These are phyloP conservation scores for Candida quercuum DNA, from an alignment of 805 yeast genomes.

Conservation along the genomic window DNA sequence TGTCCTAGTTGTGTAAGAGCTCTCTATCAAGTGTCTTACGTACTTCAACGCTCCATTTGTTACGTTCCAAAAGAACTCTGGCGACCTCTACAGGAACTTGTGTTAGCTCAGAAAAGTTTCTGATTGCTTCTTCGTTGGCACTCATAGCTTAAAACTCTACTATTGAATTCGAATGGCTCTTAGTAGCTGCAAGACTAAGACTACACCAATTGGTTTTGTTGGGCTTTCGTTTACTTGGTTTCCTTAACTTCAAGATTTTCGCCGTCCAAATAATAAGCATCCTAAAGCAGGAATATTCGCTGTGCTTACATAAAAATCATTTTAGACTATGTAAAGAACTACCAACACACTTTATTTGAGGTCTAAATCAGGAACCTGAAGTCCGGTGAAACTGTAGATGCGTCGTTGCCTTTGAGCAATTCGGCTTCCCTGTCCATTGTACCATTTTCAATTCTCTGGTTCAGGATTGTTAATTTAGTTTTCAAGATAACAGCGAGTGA, in stretches of 20 bases:
- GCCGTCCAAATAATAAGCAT: background rate
- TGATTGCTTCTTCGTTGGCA: conserved; percentile 6
- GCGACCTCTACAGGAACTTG: conserved; percentile 19
- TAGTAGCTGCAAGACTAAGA: too few relatives aligned
- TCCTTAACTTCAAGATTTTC: background rate
- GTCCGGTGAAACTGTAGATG: conserved; percentile 35
- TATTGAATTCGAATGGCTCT: too few relatives aligned
- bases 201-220: too few relatives aligned
- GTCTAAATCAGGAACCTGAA: conserved; percentile 30
- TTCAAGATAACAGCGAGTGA: conserved; percentile 33
- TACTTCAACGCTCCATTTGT: conserved; percentile 24
- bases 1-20: background rate
- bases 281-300: background rate
- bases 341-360: too few relatives aligned
- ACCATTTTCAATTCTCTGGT: conserved; percentile 37
- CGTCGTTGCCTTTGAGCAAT: conserved; percentile 38
- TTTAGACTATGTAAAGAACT: too few relatives aligned
- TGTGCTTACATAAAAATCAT: background rate
- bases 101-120: conserved; percentile 16
- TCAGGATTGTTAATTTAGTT: conserved; percentile 32
- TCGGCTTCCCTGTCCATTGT: conserved; percentile 46
- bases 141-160: too few relatives aligned
- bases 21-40: background rate
- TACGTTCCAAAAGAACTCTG: conserved; percentile 14
- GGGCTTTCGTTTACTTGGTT: background rate